Conservation (phyloP, 495 filamentous ascomycete species). For the Hypoxylon trugodes region DNA sequence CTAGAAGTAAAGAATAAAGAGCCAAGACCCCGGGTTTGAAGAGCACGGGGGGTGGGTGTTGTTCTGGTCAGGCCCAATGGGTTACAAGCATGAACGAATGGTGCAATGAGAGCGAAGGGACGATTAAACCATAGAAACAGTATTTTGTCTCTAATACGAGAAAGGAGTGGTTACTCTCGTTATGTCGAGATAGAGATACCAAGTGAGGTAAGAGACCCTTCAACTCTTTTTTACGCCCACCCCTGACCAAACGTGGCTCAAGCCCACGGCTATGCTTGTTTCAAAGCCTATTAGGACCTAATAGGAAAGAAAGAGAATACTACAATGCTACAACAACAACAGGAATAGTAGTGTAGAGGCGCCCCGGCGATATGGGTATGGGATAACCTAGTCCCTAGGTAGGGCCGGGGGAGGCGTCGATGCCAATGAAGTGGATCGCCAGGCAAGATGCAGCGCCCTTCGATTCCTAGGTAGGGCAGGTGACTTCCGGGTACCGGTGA, state of each 20-base stretch:
- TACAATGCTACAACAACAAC: conserved; percentile 19
- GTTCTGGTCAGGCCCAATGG: conserved; percentile 27
- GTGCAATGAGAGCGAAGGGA: conserved; percentile 28
- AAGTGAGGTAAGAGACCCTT: conserved; percentile 30
- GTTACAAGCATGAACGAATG: conserved; percentile 38
- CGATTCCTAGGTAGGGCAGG: conserved; percentile 30
- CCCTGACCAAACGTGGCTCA: conserved; percentile 32
- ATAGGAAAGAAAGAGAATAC: conserved; percentile 20
- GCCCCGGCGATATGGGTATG: conserved; percentile 37
- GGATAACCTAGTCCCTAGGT: too few relatives aligned
- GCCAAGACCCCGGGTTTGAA: conserved; percentile 36
- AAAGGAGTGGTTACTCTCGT: conserved; percentile 27
- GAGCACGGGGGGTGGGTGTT: conserved; percentile 16
- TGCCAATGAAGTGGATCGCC: conserved; percentile 32
- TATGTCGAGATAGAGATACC: conserved; percentile 37
- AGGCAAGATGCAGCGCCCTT: conserved; percentile 31
- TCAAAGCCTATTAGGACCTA: conserved; percentile 27
- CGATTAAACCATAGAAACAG: conserved; percentile 13
- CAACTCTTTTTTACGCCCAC: conserved; percentile 5
- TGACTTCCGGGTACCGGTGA: conserved; percentile 29
- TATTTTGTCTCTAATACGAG: conserved; percentile 33
- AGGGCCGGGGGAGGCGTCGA: conserved; percentile 37
- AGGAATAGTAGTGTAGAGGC: conserved; percentile 10
- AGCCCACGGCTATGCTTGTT: conserved; percentile 29
- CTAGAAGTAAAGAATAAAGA: conserved; percentile 41